Percentiles rank a stretch among this genome's conserved stretches.
These are phyloP conservation scores for Halteria grandinella DNA, from an alignment of 73 alveolate genomes.

Conservation along the genomic window DNA sequence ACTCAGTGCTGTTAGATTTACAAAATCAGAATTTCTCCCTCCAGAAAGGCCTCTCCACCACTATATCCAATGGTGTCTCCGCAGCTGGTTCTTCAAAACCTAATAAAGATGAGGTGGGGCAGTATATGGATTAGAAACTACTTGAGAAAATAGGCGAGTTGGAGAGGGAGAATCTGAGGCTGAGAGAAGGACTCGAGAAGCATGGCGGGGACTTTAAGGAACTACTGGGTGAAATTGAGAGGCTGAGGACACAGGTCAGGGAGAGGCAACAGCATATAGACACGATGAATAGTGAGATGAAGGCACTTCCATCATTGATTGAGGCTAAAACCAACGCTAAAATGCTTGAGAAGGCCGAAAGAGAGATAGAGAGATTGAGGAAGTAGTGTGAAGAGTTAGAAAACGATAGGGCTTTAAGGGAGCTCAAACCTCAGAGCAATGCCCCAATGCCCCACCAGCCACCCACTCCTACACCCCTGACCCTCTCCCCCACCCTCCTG, in stretches of 20 bases:
- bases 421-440: background rate
- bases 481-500: constrained; percentile 1
- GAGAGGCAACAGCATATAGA: constrained; percentile 21
- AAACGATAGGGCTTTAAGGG: constrained; percentile 41
- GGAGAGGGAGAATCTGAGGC: constrained; percentile 31
- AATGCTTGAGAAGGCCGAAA: constrained; percentile 31
- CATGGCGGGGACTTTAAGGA: constrained; percentile 47
- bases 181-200: constrained; percentile 14
- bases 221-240: constrained; percentile 45
- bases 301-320: constrained; percentile 31
- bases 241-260: background rate
- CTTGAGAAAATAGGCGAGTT: constrained; percentile 21
- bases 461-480: background rate
- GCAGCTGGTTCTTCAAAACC: constrained; percentile 41
- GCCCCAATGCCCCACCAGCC: background rate
- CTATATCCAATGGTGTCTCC: too few species aligned
- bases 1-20: background rate
- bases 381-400: constrained; percentile 36
- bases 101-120: constrained; percentile 60
- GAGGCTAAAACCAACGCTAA: constrained; percentile 26
- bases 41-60: constrained; percentile 39
- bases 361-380: constrained; percentile 16
- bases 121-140: too few species aligned
- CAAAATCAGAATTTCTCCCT: constrained; percentile 43
- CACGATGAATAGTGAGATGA: constrained; percentile 31